Base-by-base conservation (phyloP, 2,329 filamentous ascomycete genomes). In the Pseudogymnoascus sp. region DNA sequence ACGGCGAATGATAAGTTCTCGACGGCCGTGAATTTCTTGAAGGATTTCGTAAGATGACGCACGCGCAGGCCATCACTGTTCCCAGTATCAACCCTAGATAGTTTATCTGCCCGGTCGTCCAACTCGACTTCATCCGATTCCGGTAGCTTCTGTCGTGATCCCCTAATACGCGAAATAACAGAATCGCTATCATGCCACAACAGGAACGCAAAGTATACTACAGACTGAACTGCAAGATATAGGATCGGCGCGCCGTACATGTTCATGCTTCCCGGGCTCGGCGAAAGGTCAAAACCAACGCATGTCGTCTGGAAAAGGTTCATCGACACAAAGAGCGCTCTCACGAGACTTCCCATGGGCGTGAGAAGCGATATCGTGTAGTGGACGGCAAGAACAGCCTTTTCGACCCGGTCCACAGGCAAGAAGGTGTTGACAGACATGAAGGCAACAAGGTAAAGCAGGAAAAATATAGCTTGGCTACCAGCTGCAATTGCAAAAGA, bases 1-100 rank as follows among this genome's bases (percentile, higher is more conserved):
- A 97, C 88, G 15, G 88, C 88, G 69, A 97, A 96, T 0, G 88
- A 90, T 42, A 95, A 84, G 68, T 96, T 90, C 68, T 96, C 87
- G n/a, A 97, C 91, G 2, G 91, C 92, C 0, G 86, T 85, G 67
- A 88, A 87, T 65, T 81, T 81, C 12, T 85, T 84, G 67, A 96
- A 97, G 0, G 83, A 80, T 74, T 96, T 97, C 33, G 87, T 91
- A 1, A 96, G 77, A 71, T 95, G 85, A 44, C 90, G 75, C 4
- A 95, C 89, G n/a, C 87, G 84, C 13, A 97, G 83, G 17, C 71
- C 71, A 62, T 73, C 70, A 17, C 75, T 68, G 6, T 80, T 80
- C 60, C 78, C 80, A 21, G 82, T 84, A 21, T 55, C 48, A 27
- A 91, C 83, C 42, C 88, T 82, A 3, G 76, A 74, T 4, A 87